Evolutionary conservation across 495 filamentous ascomycete genomes (phyloP).

Genomic region (Aeminium ludgeri): DNA sequence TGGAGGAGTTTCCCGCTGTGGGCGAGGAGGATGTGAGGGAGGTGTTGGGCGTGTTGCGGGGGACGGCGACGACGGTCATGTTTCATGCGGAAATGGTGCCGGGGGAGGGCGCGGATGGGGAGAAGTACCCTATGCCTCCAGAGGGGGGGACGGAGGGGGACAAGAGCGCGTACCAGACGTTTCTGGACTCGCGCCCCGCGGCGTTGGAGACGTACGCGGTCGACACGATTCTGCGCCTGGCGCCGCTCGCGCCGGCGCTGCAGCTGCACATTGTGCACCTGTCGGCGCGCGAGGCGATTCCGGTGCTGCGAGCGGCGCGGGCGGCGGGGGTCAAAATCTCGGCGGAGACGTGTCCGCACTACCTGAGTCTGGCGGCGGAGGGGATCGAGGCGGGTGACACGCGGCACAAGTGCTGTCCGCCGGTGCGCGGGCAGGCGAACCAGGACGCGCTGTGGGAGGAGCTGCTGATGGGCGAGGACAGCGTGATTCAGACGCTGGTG

Average conservation of each 20-base stretch:
- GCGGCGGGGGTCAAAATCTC: constrained; percentile 73
- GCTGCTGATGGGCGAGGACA: constrained; percentile 33
- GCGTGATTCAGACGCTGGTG: constrained; percentile 86
- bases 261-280: constrained; percentile 91
- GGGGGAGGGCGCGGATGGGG: constrained; percentile 60
- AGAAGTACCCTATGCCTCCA: constrained; percentile 56
- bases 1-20: constrained; percentile 90
- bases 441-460: constrained; percentile 70
- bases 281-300: constrained; percentile 82
- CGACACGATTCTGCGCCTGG: constrained; percentile 64
- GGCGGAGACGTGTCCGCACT: constrained; percentile 97
- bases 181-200: constrained; percentile 78
- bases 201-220: constrained; percentile 87
- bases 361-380: constrained; percentile 80
- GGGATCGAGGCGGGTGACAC: constrained; percentile 79
- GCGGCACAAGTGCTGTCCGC: constrained; percentile 93
- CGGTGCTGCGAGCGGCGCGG: constrained; percentile 65
- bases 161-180: constrained; percentile 70
- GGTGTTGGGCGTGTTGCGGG: constrained; percentile 62
- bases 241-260: constrained; percentile 64
- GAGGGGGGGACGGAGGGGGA: constrained; percentile 57
- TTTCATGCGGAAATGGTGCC: constrained; percentile 98
- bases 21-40: constrained; percentile 58
- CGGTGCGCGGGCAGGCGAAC: constrained; percentile 70
- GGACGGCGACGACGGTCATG: constrained; percentile 76